Evolutionary conservation across 169 alveolate genomes (phyloP), one percentile per base, ranked within the genome.

Genomic region (Condylostoma magnum): DNA sequence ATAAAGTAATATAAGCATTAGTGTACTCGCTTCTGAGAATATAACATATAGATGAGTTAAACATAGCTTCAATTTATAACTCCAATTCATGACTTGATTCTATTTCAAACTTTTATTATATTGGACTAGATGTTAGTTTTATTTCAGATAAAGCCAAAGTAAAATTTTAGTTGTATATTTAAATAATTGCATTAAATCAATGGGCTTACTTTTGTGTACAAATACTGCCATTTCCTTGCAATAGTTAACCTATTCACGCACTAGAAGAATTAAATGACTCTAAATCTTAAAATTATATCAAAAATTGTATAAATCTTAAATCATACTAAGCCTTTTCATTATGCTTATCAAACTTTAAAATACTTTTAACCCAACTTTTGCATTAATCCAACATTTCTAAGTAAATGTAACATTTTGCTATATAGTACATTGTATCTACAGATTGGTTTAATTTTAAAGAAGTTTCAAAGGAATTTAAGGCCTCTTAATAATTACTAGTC

Each of bases 21-120:
- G n/a, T n/a, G n/a, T n/a, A n/a, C n/a, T n/a, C n/a, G 22, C 34
- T 55, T 22, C 47, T 12, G n/a, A 22, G 27, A 10, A 55, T 27
- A 4, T 55, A 47, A 4, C 68, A 55, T 12, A 55, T 15, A 2
- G 68, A 12, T 1, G 34, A 30, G 34, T 55, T 55, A 25, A 15
- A 55, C 15, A 55, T 15, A 12, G 34, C 47, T 55, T 55, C 68
- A 55, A 27, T 41, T 55, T 55, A 55, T 15, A 55, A 47, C 27
- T 31, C 34, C 68, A 2, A n/a, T n/a, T 55, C 68, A 55, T 41
- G 43, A 2, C 18, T 55, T 25, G 27, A 30, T 12, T 10, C 8
- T 2, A 15, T 31, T 12, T 12, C 15, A 12, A 30, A 12, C 20
- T 55, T 55, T 47, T 18, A 50, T n/a, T 55, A 47, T 27, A 55